Percentiles rank a stretch among this genome's conserved stretches.
phyloP scores from a whole-genome alignment of 2,329 filamentous ascomycete species.

The Zasmidium citrigriseum region DNA sequence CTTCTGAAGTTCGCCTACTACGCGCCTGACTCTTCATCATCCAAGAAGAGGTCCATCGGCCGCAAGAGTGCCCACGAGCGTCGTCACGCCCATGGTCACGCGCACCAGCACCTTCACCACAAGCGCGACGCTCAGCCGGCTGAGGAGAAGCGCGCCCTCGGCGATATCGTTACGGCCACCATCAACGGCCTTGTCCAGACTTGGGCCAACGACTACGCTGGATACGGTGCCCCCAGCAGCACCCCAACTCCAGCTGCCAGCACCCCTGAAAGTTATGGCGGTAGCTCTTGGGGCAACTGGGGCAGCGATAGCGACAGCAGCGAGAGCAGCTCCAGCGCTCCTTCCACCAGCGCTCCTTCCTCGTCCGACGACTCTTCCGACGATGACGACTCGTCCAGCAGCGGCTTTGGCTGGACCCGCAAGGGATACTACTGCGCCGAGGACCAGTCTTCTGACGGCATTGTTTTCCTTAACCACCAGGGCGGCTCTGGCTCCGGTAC shows the following conservation, averaged over 20 bases:
- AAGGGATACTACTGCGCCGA: constrained; percentile 39
- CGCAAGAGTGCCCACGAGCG: constrained; percentile 28
- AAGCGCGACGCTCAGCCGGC: constrained; percentile 35
- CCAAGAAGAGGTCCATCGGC: constrained; percentile 36
- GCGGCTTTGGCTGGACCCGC: constrained; percentile 34
- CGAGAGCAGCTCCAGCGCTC: constrained; percentile 15
- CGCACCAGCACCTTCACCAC: constrained; percentile 55
- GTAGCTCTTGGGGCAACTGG: not conserved
- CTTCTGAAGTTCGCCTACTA: constrained; percentile 72
- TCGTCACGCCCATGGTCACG: constrained; percentile 41
- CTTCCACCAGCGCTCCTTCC: constrained; percentile 24
- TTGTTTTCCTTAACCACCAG: constrained; percentile 61
- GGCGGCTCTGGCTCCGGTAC: constrained; percentile 58
- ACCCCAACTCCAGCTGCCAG: constrained; percentile 23
- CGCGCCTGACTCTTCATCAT: constrained; percentile 44
- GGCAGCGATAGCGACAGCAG: constrained; percentile 13
- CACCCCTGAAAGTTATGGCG: constrained; percentile 6
- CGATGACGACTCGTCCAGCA: constrained; percentile 18
- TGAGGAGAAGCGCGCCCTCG: constrained; percentile 45
- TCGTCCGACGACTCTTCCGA: constrained; percentile 2
- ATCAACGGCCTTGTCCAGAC: constrained; percentile 60
- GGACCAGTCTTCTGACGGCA: constrained; percentile 48
- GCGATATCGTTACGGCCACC: constrained; percentile 56
- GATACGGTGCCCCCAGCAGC: constrained; percentile 25
- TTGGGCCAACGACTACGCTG: constrained; percentile 61